phyloP scores from a whole-genome alignment of 441 rosid species.

The Breynia disticha region DNA sequence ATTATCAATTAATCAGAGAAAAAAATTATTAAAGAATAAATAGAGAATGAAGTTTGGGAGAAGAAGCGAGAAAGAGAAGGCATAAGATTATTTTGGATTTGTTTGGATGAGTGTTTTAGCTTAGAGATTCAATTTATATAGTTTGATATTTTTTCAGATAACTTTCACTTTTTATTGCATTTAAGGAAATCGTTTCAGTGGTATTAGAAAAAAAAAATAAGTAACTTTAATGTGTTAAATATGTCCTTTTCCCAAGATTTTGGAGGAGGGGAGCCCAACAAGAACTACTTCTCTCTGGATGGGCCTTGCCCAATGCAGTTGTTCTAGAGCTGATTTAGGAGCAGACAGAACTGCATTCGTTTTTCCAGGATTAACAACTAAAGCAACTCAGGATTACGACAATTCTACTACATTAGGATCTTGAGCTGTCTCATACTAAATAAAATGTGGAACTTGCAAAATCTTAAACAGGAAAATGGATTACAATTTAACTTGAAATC shows the following conservation, averaged over 20 bases:
- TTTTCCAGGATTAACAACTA: constrained; percentile 58
- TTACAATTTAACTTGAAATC: constrained; percentile 1
- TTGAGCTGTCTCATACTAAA: constrained; percentile 5
- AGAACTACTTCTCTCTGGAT: constrained; percentile 43
- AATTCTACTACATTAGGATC: constrained; percentile 42
- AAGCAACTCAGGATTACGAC: constrained; percentile 45
- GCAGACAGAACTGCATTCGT: constrained; percentile 34
- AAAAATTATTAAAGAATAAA: too few relatives aligned
- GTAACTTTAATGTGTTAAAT: too few relatives aligned
- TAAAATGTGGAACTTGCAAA: not conserved
- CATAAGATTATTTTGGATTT: too few relatives aligned
- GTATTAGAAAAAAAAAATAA: too few relatives aligned
- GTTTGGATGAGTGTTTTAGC: too few relatives aligned
- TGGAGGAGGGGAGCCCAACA: constrained; percentile 59
- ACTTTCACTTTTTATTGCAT: not conserved
- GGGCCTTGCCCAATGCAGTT: constrained; percentile 43
- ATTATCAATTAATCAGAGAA: too few relatives aligned
- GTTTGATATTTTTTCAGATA: too few relatives aligned
- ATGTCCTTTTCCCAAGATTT: too few relatives aligned
- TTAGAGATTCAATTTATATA: too few relatives aligned
- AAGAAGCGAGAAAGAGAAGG: too few relatives aligned
- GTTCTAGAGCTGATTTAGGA: constrained; percentile 51
- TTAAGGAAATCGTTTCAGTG: too few relatives aligned
- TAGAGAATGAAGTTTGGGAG: too few relatives aligned
- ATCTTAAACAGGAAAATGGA: not conserved